These are phyloP conservation scores for Trematosphaeria pertusa DNA, from an alignment of 2,329 filamentous ascomycete genomes.

Conservation along the genomic window DNA sequence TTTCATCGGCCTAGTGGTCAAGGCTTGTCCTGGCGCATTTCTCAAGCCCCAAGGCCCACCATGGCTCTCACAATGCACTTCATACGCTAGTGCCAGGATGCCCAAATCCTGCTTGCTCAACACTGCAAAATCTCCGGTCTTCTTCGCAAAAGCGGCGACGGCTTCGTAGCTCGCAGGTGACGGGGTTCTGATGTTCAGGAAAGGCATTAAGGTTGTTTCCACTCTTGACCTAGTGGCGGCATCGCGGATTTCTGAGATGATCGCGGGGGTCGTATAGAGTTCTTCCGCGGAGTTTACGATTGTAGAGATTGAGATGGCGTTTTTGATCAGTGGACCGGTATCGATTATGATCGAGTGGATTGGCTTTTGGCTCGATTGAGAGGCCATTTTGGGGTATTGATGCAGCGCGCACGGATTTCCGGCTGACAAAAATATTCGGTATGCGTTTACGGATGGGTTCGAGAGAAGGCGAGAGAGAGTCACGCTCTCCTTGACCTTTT, in stretches of 20 bases:
- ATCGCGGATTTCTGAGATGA: conserved; percentile 88
- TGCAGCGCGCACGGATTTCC: too few species aligned
- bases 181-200: conserved; percentile 79
- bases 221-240: conserved; percentile 79
- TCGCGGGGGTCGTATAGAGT: conserved; percentile 75
- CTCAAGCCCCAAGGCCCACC: conserved; percentile 87
- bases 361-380: conserved; percentile 60
- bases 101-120: conserved; percentile 89
- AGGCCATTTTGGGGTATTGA: conserved; percentile 29
- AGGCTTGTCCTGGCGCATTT: conserved; percentile 78
- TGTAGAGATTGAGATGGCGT: conserved; percentile 83
- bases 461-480: too few species aligned
- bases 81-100: conserved; percentile 88
- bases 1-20: conserved; percentile 61
- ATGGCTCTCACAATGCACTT: conserved; percentile 90
- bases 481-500: not conserved
- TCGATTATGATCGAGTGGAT: conserved; percentile 88
- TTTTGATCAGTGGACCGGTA: conserved; percentile 91
- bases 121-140: conserved; percentile 87
- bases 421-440: too few species aligned
- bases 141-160: conserved; percentile 83
- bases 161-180: conserved; percentile 78
- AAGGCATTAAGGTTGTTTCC: conserved; percentile 84
- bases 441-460: too few species aligned
- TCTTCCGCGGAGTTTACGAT: conserved; percentile 76